Base-by-base conservation (phyloP, 2,329 filamentous ascomycete species). In the Pseudofabraea citricarpa region DNA sequence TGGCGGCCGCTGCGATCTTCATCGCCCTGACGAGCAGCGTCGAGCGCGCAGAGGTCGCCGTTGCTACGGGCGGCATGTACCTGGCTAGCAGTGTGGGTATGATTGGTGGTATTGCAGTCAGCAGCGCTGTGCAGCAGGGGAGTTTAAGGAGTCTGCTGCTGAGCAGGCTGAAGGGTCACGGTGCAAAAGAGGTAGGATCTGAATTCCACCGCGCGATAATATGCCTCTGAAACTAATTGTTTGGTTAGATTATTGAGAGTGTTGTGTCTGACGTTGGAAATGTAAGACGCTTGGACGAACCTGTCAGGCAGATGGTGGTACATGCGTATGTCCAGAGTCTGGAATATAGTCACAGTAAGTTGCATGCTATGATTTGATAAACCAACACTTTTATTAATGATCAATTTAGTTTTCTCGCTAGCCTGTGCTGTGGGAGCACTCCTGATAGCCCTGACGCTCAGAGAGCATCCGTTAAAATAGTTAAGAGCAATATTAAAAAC, bases 61-160 rank as follows among this genome's bases (percentile, higher is more conserved):
- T 77, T 45, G 72, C 73, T 0, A 69, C 67, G 0, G 67, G 70
- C 0, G 73, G 70, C 0, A 60, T 74, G 24, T 74, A 72, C 44
- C 53, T 77, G 2, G 57, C 64, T 18, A 35, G 33, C 9, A 48
- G 44, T 16, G 31, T 56, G 8, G 55, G 52, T 9, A 50, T 46
- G 46, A 47, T 58, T 23, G 33, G 50, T 27, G 56, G 55, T 4
- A 33, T 59, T 16, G 48, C 51, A 9, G 44, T 40, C 6, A 40
- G 36, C n/a, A 56, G 52, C 36, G 37, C 52, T 4, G 47, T 55
- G 8, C 47, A 52, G 18, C 29, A 51, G 35, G 41, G 39, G 6
- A 37, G 16, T 4, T 38, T 57, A 31, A 36, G 49, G 7, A 47
- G 39, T 10, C 29, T 53, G 20, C 18, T 56, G 4, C 41, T 39